Percentiles rank a stretch among this genome's conserved stretches.
phyloP scores from a whole-genome alignment of 208 protist genomes.

The Angomonas deanei region DNA sequence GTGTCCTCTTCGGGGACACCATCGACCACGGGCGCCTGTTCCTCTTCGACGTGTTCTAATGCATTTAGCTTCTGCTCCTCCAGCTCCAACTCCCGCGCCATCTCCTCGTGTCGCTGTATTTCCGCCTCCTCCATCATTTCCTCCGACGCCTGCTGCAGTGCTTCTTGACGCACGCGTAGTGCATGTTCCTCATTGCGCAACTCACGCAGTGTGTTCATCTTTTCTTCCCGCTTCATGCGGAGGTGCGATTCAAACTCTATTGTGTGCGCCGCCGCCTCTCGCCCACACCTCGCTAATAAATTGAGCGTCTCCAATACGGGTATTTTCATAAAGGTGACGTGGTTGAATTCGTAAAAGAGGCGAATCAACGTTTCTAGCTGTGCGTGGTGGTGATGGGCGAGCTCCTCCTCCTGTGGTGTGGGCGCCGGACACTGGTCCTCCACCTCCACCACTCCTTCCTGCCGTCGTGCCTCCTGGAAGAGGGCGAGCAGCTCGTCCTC shows the following conservation, averaged over 20 bases:
- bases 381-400: conserved; percentile 61
- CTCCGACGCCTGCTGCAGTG: conserved; percentile 26
- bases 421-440: background rate
- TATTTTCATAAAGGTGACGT: conserved; percentile 78
- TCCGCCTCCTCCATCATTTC: conserved; percentile 21
- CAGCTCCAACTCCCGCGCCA: background rate
- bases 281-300: conserved; percentile 69
- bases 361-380: conserved; percentile 71
- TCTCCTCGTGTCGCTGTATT: background rate
- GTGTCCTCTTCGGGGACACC: no score
- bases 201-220: conserved; percentile 36
- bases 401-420: conserved; percentile 10
- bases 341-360: conserved; percentile 87
- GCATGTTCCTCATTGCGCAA: conserved; percentile 28
- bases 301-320: conserved; percentile 75
- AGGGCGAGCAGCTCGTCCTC: background rate
- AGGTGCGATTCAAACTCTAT: conserved; percentile 72
- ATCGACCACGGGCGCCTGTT: background rate
- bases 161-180: conserved; percentile 25
- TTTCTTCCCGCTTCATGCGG: conserved; percentile 35
- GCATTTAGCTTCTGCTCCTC: background rate
- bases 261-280: conserved; percentile 59
- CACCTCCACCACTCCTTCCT: background rate
- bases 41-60: background rate
- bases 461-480: background rate